Percentiles rank a stretch among this genome's conserved stretches.
These are phyloP conservation scores for Rugiboletus extremiorientalis DNA, from an alignment of 1,284 basidiomycete genomes.

Conservation along the genomic window DNA sequence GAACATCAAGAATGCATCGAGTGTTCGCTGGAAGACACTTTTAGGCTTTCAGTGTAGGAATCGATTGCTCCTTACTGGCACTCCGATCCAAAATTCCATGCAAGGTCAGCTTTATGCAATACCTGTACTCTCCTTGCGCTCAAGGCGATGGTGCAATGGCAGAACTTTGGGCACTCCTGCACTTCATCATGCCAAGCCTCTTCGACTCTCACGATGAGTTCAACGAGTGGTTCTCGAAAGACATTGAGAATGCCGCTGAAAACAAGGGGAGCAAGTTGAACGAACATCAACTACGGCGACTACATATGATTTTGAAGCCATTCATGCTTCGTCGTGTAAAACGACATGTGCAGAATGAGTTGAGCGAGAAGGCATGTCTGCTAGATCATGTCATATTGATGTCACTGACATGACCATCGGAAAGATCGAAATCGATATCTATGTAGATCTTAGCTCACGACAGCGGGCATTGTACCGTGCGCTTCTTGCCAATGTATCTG, in stretches of 20 bases:
- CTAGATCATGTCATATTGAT: not conserved
- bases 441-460: slow-evolving; percentile 91
- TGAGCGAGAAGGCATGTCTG: slow-evolving; percentile 89
- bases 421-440: slow-evolving; percentile 96
- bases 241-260: slow-evolving; percentile 94
- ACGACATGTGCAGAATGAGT: slow-evolving; percentile 98
- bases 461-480: slow-evolving; percentile 93
- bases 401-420: not conserved
- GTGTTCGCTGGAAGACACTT: slow-evolving; percentile 96
- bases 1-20: slow-evolving; percentile 99
- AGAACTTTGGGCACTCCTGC: slow-evolving; percentile 99
- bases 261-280: slow-evolving; percentile 91
- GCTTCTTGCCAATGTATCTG: slow-evolving; percentile 90
- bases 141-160: slow-evolving; percentile 32
- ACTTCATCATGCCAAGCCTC: slow-evolving; percentile 99
- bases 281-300: slow-evolving; percentile 91
- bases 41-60: slow-evolving; percentile 97
- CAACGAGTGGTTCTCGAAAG: slow-evolving; percentile 99
- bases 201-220: slow-evolving; percentile 99
- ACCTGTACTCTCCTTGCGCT: slow-evolving; percentile 4
- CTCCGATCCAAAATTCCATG: slow-evolving; percentile 99
- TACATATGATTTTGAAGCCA: slow-evolving; percentile 99
- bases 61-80: slow-evolving; percentile 92
- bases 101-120: slow-evolving; percentile 65
- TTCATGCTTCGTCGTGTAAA: slow-evolving; percentile 99